Base-by-base conservation (phyloP, 1,284 basidiomycete genomes). In the Ceratobasidium sp. region DNA sequence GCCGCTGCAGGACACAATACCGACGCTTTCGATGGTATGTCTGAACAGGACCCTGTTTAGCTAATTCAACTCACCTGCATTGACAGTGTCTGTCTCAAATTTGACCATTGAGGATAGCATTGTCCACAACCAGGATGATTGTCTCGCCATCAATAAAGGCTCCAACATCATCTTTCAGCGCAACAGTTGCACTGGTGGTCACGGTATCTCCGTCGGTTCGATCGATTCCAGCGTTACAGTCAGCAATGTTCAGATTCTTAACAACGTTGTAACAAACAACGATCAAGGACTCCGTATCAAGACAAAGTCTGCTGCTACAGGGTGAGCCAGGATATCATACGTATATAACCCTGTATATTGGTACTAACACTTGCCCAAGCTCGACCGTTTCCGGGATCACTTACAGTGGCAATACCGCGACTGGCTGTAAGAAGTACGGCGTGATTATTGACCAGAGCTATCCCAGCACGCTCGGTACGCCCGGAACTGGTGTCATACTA, bases 1-100 rank as follows among this genome's bases (percentile, higher is more conserved):
- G 78, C 82, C 1, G 77, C 86, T 64, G 86, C 86, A 28, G 87
- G 86, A 82, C 79, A 79, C 64, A 81, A 80, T 66, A 91, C 90
- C 0, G 74, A 77, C 52, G 75, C 61, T 13, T 74, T 77, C 57
- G 68, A 79, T 66, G 75, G 71, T 75, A 54, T n/a, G 61, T 38
- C 12, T 33, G 3, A 78, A 70, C n/a, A 56, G 38, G 17, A 71
- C 68, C 26, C 17, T 3, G n/a, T 23, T 7, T n/a, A 20, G 20
- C 17, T 48, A 3, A 9, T 33, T 42, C 26, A 4, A 64, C 61
- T 65, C 26, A 65, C 15, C 33, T 23, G 40, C 5, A 77, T 54
- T 80, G 26, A 54, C 67, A 66, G 52, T 28, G 10, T 67, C 76
- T 57, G 77, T 70, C 28, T 78, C 70, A 20, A 65, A 79, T 26